Evolutionary conservation across 2,329 filamentous ascomycete genomes (phyloP).

Genomic region (Cryphonectria carpinicola): DNA sequence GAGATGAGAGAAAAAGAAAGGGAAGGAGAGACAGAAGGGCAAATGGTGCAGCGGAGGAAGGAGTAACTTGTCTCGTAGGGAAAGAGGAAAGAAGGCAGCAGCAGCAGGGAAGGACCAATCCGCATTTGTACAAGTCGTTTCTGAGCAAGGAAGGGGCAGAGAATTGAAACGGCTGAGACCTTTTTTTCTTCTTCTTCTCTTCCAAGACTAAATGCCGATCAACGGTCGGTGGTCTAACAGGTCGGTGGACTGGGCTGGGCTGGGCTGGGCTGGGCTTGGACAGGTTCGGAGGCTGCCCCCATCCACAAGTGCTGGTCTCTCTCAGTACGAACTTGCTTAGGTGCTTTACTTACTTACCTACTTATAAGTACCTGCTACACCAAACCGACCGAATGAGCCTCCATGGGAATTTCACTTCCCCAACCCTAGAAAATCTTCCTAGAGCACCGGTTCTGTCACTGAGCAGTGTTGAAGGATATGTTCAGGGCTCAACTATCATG

Average conservation of each 20-base stretch:
- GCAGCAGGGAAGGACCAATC: conserved; percentile 1
- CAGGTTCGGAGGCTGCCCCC: background rate
- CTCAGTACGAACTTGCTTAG: background rate
- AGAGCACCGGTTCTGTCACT: background rate
- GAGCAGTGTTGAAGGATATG: background rate
- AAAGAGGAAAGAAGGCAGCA: background rate
- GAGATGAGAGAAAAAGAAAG: background rate
- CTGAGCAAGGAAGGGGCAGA: background rate
- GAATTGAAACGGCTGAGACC: background rate
- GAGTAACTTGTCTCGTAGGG: background rate
- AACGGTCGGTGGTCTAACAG: background rate
- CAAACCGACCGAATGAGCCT: background rate
- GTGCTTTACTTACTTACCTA: too few species aligned
- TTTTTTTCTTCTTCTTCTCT: too few species aligned
- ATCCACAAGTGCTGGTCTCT: background rate
- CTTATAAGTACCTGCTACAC: background rate
- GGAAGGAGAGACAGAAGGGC: background rate
- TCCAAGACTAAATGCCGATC: background rate
- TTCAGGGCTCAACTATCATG: background rate
- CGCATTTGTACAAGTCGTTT: conserved; percentile 11
- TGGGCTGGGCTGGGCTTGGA: background rate
- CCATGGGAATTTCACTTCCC: background rate
- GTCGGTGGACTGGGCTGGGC: background rate
- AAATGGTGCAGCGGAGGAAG: background rate
- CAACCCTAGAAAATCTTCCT: background rate